Evolutionary conservation across 2,329 filamentous ascomycete species (phyloP).

Genomic region (Dothistroma septosporum): DNA sequence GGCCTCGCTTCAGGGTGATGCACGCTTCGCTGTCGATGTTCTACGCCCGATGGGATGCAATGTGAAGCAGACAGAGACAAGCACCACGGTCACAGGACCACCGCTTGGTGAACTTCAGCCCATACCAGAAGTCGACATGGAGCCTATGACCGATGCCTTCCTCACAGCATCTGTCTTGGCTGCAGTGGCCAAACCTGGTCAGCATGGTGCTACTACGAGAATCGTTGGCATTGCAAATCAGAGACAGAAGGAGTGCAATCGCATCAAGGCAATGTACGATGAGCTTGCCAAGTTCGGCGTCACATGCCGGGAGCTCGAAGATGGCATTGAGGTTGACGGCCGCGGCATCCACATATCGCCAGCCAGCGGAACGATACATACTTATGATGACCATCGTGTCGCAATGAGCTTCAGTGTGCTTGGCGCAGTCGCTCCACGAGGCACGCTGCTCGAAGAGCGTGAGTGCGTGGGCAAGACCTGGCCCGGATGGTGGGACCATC

Average conservation of each 20-base stretch:
- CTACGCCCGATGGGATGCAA: constrained; percentile 88
- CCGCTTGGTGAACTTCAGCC: constrained; percentile 66
- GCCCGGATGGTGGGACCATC: constrained; percentile 96
- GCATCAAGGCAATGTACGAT: constrained; percentile 91
- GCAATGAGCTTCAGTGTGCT: constrained; percentile 98
- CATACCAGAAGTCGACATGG: constrained; percentile 87
- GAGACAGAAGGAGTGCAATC: constrained; percentile 95
- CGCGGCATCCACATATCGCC: constrained; percentile 51
- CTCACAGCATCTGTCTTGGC: constrained; percentile 89
- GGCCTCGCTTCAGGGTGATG: constrained; percentile 87
- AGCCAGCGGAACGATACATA: constrained; percentile 69
- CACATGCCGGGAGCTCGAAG: constrained; percentile 77
- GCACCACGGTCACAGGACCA: constrained; percentile 93
- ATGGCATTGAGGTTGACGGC: constrained; percentile 78
- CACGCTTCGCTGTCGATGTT: constrained; percentile 86
- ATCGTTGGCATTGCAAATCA: constrained; percentile 97
- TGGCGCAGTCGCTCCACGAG: constrained; percentile 63
- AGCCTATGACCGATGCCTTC: constrained; percentile 98
- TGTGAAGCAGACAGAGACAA: constrained; percentile 77
- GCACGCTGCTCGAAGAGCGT: constrained; percentile 77
- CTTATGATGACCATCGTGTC: constrained; percentile 95
- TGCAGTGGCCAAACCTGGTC: constrained; percentile 73
- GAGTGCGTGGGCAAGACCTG: constrained; percentile 97
- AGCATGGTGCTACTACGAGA: constrained; percentile 60
- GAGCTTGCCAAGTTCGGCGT: constrained; percentile 93